Base-by-base conservation (phyloP, 441 rosid species). In the Lepidium campestre region DNA sequence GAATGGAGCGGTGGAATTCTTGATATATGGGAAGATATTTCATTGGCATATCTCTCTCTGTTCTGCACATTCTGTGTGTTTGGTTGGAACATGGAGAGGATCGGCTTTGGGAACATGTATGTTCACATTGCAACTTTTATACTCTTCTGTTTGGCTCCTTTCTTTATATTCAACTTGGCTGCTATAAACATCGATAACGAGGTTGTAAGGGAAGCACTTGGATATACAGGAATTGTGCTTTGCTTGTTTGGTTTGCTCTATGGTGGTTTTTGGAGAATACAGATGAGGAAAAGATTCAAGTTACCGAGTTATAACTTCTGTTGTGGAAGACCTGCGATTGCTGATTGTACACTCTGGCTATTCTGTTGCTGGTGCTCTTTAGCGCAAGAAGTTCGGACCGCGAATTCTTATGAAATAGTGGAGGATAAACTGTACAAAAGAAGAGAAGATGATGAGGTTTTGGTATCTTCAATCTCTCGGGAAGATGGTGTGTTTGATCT, bases 201-300 rank as follows among this genome's bases (percentile, higher is more conserved):
- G 61, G 48, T 41, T 58, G 91, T 62, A 55, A 83, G 92, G 50
- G 83, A 78, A 42, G 92, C 81, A 10, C 79, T 93, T 2, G 84
- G 86, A 27, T 90, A 49, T 69, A 56, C 85, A 0, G 97, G 98
- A 25, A 67, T 90, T 44, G 67, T 88, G 60, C 92, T 93, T 15
- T 93, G 97, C 65, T 68, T 48, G 32, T 90, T 90, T 32, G 98
- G 98, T 67, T 77, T 93, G 48, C 88, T 90, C n/a, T 88, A 90
- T 17, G 98, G 97, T 65, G 98, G 98, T 23, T 93, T 90, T 67
- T 93, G 98, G 98, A 85, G 98, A 75, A 88, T 90, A 14, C 97
- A 88, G 62, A 84, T 88, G 86, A 85, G 98, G 66, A 93, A 81
- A 75, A 82, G 97, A 57, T 90, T 71, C 68, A 88, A 86, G 57